Conservation (phyloP, 495 filamentous ascomycete species). For the Neurospora discreta region DNA sequence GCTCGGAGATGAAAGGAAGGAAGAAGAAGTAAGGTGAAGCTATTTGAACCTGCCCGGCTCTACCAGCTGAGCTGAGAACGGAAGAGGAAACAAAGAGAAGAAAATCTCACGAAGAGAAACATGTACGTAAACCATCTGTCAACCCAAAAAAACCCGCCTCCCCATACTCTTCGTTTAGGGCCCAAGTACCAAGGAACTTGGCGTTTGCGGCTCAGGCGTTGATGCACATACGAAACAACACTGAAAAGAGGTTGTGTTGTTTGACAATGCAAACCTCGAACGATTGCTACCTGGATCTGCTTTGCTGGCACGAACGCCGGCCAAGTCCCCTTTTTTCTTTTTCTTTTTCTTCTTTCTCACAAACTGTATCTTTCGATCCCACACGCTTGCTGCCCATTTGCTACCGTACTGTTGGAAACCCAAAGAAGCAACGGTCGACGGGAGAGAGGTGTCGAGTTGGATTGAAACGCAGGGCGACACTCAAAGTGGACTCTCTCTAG, state of each 20-base stretch:
- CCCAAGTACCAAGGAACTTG: background rate
- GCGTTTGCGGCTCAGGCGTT: background rate
- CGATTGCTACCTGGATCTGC: background rate
- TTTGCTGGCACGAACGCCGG: background rate
- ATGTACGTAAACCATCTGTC: background rate
- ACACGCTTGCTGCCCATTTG: background rate
- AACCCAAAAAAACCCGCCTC: background rate
- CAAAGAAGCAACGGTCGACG: background rate
- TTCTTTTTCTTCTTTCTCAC: background rate
- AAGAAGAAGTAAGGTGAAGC: background rate
- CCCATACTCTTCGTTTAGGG: background rate
- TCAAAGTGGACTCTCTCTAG: background rate
- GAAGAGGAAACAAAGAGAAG: background rate
- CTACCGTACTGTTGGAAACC: background rate
- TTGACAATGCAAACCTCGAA: background rate
- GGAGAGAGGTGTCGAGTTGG: background rate
- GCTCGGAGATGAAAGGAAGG: background rate
- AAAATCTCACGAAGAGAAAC: background rate
- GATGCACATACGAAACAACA: background rate
- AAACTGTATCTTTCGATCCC: background rate
- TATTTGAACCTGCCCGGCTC: background rate
- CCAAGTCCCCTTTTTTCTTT: background rate
- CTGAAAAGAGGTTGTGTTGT: background rate
- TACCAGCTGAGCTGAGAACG: background rate
- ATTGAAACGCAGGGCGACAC: slow-evolving; percentile 2